phyloP scores from a whole-genome alignment of 306 rosid genomes.

The Malus sylvestris region DNA sequence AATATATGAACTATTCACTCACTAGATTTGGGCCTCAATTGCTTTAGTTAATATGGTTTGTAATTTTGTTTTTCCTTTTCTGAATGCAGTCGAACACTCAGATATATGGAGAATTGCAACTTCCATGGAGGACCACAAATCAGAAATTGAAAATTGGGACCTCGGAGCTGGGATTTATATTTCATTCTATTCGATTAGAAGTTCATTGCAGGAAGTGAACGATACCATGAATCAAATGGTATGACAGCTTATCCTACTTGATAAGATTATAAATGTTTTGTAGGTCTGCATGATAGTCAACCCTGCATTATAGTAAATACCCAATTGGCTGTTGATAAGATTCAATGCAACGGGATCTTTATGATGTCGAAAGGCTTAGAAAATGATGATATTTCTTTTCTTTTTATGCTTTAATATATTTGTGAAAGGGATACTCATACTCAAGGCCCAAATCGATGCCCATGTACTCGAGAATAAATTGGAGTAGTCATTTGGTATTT shows the following conservation, averaged over 20 bases:
- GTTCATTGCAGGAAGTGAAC: slow-evolving; percentile 59
- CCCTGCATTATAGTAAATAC: not conserved
- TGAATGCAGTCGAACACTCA: slow-evolving; percentile 56
- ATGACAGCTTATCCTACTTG: slow-evolving; percentile 16
- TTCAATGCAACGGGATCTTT: not conserved
- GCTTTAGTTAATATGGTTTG: not conserved
- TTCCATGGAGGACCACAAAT: slow-evolving; percentile 81
- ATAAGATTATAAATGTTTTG: not conserved
- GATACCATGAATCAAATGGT: slow-evolving; percentile 59
- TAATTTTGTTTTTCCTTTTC: slow-evolving; percentile 11
- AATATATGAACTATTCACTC: not conserved
- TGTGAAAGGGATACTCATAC: not conserved
- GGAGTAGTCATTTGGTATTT: not conserved
- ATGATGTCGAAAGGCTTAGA: not conserved
- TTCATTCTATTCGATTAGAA: slow-evolving; percentile 69
- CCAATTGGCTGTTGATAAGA: no score
- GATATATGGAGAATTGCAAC: slow-evolving; percentile 83
- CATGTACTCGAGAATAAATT: not conserved
- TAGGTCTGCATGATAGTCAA: not conserved
- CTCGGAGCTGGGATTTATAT: slow-evolving; percentile 91
- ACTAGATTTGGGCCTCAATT: not conserved
- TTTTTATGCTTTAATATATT: not conserved
- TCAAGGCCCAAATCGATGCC: not conserved
- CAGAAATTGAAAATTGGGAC: slow-evolving; percentile 98
- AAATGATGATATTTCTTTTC: not conserved